A percentile compares a stretch with the other conserved stretches of the same genome.
These are phyloP conservation scores for Camelina laxa DNA, from an alignment of 345 rosid species.

Conservation along the genomic window DNA sequence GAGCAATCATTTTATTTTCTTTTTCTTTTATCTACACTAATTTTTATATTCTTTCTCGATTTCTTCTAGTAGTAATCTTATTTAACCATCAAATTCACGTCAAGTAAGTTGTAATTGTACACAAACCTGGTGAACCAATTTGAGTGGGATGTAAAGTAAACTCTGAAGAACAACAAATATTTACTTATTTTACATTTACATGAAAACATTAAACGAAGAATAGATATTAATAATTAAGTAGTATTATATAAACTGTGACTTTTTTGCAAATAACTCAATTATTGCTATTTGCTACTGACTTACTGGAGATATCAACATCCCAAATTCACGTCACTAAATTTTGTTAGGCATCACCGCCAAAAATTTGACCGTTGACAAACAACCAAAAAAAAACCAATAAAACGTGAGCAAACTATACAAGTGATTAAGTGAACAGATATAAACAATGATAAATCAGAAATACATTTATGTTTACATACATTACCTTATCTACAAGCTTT, in stretches of 20 bases:
- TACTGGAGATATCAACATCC: slow-evolving; percentile 2
- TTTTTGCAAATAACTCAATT: background rate
- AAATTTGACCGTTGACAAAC: slow-evolving; percentile 33
- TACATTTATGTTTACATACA: background rate
- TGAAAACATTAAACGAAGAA: no score
- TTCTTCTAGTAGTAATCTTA: no score
- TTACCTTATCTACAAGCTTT: slow-evolving; percentile 16
- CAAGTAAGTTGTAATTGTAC: no score
- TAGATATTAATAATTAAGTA: background rate
- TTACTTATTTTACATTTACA: no score
- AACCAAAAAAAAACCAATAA: slow-evolving; percentile 22
- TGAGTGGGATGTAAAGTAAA: no score
- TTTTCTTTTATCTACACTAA: no score
- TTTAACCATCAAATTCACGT: no score
- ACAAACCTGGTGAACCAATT: no score
- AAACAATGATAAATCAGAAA: background rate
- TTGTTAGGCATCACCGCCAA: slow-evolving; percentile 5
- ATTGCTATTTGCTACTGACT: background rate
- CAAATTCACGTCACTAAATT: slow-evolving; percentile 8
- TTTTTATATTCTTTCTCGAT: no score
- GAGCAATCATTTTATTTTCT: no score
- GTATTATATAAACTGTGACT: background rate
- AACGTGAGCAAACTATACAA: slow-evolving; percentile 20
- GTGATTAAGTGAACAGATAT: background rate
- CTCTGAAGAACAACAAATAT: no score